Percentiles rank a stretch among this genome's conserved stretches.
Evolutionary conservation across 768 basidiomycete genomes (phyloP).

Genomic region (Holtermannia corniformis): DNA sequence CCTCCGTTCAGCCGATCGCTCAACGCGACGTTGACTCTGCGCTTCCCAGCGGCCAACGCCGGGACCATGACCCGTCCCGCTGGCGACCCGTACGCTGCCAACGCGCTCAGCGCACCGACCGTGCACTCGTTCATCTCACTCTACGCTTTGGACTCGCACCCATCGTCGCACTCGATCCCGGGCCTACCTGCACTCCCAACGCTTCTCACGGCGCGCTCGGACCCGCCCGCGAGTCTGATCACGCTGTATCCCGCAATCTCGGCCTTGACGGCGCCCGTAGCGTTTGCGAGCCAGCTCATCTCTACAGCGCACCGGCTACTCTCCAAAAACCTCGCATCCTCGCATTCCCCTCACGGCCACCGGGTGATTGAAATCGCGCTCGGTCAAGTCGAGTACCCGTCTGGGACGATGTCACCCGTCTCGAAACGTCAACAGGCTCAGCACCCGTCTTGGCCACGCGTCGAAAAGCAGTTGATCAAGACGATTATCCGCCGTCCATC

Average conservation of each 20-base stretch:
- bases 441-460: not conserved
- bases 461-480: not conserved
- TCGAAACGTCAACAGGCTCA: conserved; percentile 15
- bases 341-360: conserved; percentile 6
- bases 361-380: conserved; percentile 29
- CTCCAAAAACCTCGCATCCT: conserved; percentile 23
- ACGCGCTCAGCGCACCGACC: conserved; percentile 24
- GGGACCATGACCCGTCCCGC: conserved; percentile 5
- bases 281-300: conserved; percentile 33
- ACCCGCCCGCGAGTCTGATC: conserved; percentile 17
- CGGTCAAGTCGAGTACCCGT: conserved; percentile 26
- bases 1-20: conserved; percentile 39
- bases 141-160: conserved; percentile 34
- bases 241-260: conserved; percentile 33
- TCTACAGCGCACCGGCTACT: conserved; percentile 25
- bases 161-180: conserved; percentile 24
- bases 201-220: conserved; percentile 9
- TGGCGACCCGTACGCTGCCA: conserved; percentile 33
- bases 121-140: conserved; percentile 38
- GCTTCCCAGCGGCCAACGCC: conserved; percentile 26
- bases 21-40: conserved; percentile 32
- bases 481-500: not conserved
- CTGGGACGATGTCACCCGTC: conserved; percentile 6
- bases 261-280: conserved; percentile 22
- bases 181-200: conserved; percentile 34